phyloP scores from a whole-genome alignment of 2,329 filamentous ascomycete genomes.

The Phaeosphaeriaceae sp. region DNA sequence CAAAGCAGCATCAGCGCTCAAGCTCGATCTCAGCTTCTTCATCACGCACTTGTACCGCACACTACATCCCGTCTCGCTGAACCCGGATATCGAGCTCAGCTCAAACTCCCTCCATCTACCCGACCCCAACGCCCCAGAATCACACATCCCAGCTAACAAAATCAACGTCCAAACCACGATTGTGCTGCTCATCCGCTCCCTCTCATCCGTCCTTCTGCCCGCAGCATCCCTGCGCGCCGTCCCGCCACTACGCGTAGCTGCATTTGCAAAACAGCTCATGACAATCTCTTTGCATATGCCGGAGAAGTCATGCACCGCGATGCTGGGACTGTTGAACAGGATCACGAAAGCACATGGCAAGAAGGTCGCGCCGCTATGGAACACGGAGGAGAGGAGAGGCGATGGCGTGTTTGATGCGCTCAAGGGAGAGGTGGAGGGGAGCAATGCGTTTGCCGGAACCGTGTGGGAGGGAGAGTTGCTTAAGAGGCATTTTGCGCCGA shows the following conservation, averaged over 20 bases:
- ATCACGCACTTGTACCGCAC: slow-evolving; percentile 91
- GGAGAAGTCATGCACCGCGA: slow-evolving; percentile 84
- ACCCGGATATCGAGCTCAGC: slow-evolving; percentile 83
- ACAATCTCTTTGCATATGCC: slow-evolving; percentile 83
- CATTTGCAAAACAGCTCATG: slow-evolving; percentile 91
- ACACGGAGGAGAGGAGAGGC: slow-evolving; percentile 90
- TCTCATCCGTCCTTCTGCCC: slow-evolving; percentile 82
- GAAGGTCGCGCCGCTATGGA: slow-evolving; percentile 87
- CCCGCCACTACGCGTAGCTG: slow-evolving; percentile 84
- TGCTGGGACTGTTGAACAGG: slow-evolving; percentile 78
- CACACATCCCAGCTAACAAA: slow-evolving; percentile 64
- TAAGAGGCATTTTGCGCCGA: slow-evolving; percentile 83
- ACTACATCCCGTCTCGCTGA: slow-evolving; percentile 77
- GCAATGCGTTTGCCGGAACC: slow-evolving; percentile 88
- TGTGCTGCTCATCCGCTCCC: slow-evolving; percentile 85
- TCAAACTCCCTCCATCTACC: slow-evolving; percentile 76
- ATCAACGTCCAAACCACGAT: slow-evolving; percentile 96
- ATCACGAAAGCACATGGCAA: slow-evolving; percentile 81
- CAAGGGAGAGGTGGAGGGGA: slow-evolving; percentile 75
- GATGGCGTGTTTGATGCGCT: slow-evolving; percentile 84
- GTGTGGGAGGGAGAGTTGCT: slow-evolving; percentile 94
- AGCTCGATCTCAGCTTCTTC: slow-evolving; percentile 94
- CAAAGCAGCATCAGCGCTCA: slow-evolving; percentile 79
- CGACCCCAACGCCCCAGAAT: slow-evolving; percentile 63
- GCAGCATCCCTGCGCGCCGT: slow-evolving; percentile 74